These are phyloP conservation scores for Penicillium crystallinum DNA, from an alignment of 495 filamentous ascomycete species.

Conservation along the genomic window DNA sequence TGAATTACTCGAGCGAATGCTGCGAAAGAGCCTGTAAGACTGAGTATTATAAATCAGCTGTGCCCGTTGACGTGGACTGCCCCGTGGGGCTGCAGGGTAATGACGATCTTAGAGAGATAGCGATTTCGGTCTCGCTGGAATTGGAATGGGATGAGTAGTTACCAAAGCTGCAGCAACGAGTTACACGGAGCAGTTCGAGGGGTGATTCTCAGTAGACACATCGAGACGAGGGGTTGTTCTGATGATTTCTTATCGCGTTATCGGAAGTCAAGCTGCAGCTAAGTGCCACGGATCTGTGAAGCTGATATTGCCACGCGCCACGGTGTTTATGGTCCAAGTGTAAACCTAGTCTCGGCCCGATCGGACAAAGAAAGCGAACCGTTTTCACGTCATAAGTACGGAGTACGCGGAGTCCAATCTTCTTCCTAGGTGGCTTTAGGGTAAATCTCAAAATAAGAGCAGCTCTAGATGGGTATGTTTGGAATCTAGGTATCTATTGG, in stretches of 20 bases:
- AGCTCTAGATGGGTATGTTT: too few relatives aligned
- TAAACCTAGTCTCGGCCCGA: neutral
- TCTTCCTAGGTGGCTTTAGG: too few relatives aligned
- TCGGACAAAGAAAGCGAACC: neutral
- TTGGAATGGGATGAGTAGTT: neutral
- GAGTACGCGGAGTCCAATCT: neutral
- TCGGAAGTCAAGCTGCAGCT: neutral
- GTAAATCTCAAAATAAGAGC: too few relatives aligned
- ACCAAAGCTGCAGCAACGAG: neutral
- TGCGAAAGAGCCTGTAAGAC: neutral
- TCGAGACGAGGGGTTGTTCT: neutral
- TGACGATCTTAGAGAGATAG: neutral
- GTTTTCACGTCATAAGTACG: neutral
- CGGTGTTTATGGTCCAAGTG: too few relatives aligned
- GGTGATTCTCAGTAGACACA: neutral
- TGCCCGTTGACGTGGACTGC: neutral
- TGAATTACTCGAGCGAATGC: neutral
- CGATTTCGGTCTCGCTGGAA: neutral
- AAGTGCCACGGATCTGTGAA: neutral
- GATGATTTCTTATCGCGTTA: neutral
- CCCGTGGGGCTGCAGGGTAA: neutral
- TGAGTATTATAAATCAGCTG: slow-evolving; percentile 7
- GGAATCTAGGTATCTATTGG: too few relatives aligned
- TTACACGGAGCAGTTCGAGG: neutral
- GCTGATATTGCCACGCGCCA: neutral